These are phyloP conservation scores for Calonectria pteridis DNA, from an alignment of 2,329 filamentous ascomycete species.

Conservation along the genomic window DNA sequence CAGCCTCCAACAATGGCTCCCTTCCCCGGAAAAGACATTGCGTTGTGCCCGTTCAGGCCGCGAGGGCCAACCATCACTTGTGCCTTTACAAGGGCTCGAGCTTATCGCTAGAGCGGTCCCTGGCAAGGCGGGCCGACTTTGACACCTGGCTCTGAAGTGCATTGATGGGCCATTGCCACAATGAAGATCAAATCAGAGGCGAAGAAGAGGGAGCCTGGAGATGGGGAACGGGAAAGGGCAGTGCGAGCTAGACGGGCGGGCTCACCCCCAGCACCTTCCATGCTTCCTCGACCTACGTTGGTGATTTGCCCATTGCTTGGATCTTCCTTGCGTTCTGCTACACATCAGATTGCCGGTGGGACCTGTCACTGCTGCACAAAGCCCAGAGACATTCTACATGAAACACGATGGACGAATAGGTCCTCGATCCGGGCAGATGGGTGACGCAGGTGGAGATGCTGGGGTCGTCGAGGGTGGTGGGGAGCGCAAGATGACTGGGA, in stretches of 20 bases:
- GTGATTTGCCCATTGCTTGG: neutral
- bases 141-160: neutral
- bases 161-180: neutral
- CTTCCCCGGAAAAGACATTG: neutral
- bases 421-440: slow-evolving; percentile 6
- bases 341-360: neutral
- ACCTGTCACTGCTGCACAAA: neutral
- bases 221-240: neutral
- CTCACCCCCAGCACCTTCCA: neutral
- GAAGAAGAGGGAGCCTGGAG: neutral
- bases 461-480: neutral
- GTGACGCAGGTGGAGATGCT: neutral
- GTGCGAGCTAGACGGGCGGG: neutral
- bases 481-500: neutral
- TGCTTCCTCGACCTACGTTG: neutral
- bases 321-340: neutral
- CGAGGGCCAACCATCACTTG: neutral
- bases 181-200: neutral
- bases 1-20: neutral
- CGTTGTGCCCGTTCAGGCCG: neutral
- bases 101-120: neutral
- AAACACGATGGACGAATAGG: neutral
- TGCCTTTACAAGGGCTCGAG: neutral
- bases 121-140: slow-evolving; percentile 16
- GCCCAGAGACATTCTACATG: neutral